phyloP scores from a whole-genome alignment of 441 rosid species.

The Adansonia rubrostipa region DNA sequence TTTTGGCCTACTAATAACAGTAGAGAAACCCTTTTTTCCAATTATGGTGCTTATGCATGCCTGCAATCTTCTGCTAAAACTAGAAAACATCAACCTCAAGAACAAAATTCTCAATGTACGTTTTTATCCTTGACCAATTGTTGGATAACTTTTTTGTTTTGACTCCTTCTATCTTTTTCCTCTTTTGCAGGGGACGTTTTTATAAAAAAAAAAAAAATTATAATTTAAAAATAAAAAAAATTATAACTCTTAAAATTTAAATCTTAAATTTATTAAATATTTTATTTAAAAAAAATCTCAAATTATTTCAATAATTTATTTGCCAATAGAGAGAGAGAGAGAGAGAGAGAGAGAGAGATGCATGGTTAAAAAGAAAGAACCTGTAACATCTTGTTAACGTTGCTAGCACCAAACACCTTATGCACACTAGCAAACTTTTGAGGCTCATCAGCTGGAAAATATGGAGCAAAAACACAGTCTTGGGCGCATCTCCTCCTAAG shows the following conservation, averaged over 20 bases:
- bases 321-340: not conserved
- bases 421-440: slow-evolving; percentile 88
- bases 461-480: slow-evolving; percentile 85
- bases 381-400: slow-evolving; percentile 91
- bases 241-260: not conserved
- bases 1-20: not conserved
- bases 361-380: slow-evolving; percentile 36
- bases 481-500: slow-evolving; percentile 80
- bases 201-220: too few relatives aligned
- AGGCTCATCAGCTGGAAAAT: slow-evolving; percentile 87
- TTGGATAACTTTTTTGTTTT: too few relatives aligned
- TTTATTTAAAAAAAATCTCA: not conserved
- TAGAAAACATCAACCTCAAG: not conserved
- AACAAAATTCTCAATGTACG: not conserved
- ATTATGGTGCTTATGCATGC: slow-evolving; percentile 11
- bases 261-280: not conserved
- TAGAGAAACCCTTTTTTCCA: too few relatives aligned
- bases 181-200: not conserved
- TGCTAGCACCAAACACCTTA: slow-evolving; percentile 91
- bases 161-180: too few relatives aligned
- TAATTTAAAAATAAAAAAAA: too few relatives aligned
- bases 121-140: not conserved
- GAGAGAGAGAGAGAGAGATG: not conserved
- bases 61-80: not conserved
- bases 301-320: not conserved